phyloP scores from a whole-genome alignment of 1,284 basidiomycete species.

The Marasmius fiardii region DNA sequence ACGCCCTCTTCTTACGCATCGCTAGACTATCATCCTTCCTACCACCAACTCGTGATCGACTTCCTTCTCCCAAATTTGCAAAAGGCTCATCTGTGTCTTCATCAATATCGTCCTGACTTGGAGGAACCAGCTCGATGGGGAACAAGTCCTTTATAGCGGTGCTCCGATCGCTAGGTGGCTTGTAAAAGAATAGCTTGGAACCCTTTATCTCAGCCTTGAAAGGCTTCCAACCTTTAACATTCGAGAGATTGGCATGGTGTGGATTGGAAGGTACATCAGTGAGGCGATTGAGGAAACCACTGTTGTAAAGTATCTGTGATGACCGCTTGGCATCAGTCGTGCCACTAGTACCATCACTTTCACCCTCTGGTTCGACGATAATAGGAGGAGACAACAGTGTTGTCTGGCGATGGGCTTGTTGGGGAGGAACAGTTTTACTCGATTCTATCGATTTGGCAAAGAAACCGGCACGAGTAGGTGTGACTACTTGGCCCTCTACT shows the following conservation, averaged over 20 bases:
- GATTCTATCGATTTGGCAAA: conserved; percentile 17
- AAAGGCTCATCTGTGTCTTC: conserved; percentile 32
- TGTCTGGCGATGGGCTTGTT: conserved; percentile 23
- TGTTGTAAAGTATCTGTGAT: conserved; percentile 73
- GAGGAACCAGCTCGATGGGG: conserved; percentile 52
- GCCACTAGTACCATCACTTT: conserved; percentile 14
- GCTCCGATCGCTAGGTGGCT: conserved; percentile 66
- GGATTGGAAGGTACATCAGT: conserved; percentile 40
- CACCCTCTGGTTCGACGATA: conserved; percentile 39
- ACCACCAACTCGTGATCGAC: conserved; percentile 10
- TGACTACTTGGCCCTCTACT: conserved; percentile 24
- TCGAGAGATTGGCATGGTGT: conserved; percentile 27
- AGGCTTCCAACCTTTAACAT: conserved; percentile 76
- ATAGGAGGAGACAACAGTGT: conserved; percentile 48
- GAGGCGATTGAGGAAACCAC: conserved; percentile 73
- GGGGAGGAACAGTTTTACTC: conserved; percentile 7
- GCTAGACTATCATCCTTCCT: conserved; percentile 30
- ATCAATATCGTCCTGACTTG: conserved; percentile 19
- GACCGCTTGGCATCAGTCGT: conserved; percentile 46
- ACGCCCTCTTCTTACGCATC: conserved; percentile 62
- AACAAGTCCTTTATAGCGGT: conserved; percentile 70
- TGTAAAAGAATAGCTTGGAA: conserved; percentile 79
- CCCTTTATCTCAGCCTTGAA: conserved; percentile 80
- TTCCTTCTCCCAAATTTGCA: conserved; percentile 18
- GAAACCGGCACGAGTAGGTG: conserved; percentile 27